phyloP scores from a whole-genome alignment of 202 grass and related monocot species.

The Hordeum pubiflorum region DNA sequence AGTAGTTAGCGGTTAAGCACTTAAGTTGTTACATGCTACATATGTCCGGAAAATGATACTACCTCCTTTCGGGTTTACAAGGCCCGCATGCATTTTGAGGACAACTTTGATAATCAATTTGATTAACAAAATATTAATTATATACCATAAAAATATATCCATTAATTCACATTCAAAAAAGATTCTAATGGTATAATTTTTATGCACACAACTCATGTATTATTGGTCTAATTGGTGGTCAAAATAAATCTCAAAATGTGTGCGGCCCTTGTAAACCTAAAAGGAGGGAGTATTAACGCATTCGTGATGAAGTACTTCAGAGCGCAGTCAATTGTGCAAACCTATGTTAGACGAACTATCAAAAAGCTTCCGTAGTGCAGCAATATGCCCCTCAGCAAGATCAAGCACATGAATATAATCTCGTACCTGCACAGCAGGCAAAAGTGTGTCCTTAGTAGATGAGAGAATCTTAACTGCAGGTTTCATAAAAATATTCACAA shows the following conservation, averaged over 20 bases:
- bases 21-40: background rate
- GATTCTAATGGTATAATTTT: too few relatives aligned
- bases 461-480: background rate
- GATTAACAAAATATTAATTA: too few relatives aligned
- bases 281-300: background rate
- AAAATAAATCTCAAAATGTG: too few relatives aligned
- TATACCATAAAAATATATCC: too few relatives aligned
- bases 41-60: background rate
- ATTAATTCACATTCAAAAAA: too few relatives aligned
- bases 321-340: constrained; percentile 25
- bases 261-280: too few relatives aligned
- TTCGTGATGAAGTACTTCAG: background rate
- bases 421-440: constrained; percentile 47
- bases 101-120: too few relatives aligned
- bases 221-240: too few relatives aligned
- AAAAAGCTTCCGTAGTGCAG: constrained; percentile 74
- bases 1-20: background rate
- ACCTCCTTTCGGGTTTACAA: too few relatives aligned
- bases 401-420: constrained; percentile 97
- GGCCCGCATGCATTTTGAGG: too few relatives aligned
- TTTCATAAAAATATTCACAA: constrained; percentile 6
- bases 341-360: constrained; percentile 57
- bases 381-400: constrained; percentile 90
- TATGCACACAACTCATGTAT: too few relatives aligned
- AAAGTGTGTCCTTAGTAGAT: background rate